phyloP scores from a whole-genome alignment of 495 filamentous ascomycete species.

The Hypomontagnella monticulosa region DNA sequence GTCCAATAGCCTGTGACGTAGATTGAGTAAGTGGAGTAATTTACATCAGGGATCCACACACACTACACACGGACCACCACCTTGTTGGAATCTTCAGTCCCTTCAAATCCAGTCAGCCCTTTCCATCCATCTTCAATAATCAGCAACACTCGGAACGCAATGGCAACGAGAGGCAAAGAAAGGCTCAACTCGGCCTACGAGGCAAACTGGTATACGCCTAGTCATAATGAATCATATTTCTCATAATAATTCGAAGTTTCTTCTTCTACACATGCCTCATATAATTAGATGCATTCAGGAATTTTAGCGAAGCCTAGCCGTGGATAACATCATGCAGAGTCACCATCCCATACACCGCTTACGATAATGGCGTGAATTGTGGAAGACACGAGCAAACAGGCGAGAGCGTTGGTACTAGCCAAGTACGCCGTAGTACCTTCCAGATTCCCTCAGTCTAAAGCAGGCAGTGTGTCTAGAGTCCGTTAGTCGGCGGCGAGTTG shows the following conservation, averaged over 20 bases:
- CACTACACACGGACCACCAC: slow-evolving; percentile 29
- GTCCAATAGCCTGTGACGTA: slow-evolving; percentile 25
- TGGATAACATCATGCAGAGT: too few species aligned
- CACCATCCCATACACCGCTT: too few species aligned
- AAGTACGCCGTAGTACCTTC: neutral
- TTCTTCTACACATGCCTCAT: too few species aligned
- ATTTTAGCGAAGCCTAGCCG: too few species aligned
- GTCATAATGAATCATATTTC: too few species aligned
- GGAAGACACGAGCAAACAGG: neutral
- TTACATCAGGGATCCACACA: slow-evolving; percentile 12
- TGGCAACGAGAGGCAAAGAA: neutral
- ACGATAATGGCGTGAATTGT: neutral
- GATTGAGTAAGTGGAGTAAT: slow-evolving; percentile 5
- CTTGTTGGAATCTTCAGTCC: slow-evolving; percentile 7
- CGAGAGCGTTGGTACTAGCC: neutral
- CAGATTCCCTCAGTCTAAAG: slow-evolving; percentile 1
- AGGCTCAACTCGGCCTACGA: neutral
- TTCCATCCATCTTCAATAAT: slow-evolving; percentile 7
- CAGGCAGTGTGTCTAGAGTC: neutral
- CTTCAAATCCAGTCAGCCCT: neutral
- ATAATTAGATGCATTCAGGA: too few species aligned
- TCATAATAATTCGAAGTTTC: too few species aligned
- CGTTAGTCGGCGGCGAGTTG: slow-evolving; percentile 18
- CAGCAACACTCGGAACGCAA: slow-evolving; percentile 5
- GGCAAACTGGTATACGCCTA: too few species aligned